These are phyloP conservation scores for Marasmius oreades DNA, from an alignment of 1,284 basidiomycete species.

Conservation along the genomic window DNA sequence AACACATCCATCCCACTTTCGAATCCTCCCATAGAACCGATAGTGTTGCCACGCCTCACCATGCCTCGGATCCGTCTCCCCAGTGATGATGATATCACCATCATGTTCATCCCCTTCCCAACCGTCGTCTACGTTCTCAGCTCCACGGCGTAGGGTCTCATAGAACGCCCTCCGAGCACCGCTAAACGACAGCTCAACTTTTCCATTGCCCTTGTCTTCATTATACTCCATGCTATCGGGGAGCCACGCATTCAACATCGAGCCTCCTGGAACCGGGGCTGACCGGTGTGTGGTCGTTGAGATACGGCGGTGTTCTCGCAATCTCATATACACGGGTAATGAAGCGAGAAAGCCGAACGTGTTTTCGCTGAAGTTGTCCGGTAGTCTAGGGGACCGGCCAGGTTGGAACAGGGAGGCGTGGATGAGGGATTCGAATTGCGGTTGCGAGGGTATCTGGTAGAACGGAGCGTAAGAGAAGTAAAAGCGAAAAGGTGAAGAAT, in stretches of 20 bases:
- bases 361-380: constrained; percentile 30
- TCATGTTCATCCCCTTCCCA: constrained; percentile 17
- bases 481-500: background rate
- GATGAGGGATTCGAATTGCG: background rate
- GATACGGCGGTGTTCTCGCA: constrained; percentile 53
- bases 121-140: constrained; percentile 14
- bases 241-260: constrained; percentile 11
- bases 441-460: background rate
- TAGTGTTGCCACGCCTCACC: constrained; percentile 58
- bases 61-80: constrained; percentile 56
- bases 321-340: constrained; percentile 50
- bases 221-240: constrained; percentile 10
- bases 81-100: constrained; percentile 54
- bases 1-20: constrained; percentile 65
- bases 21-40: constrained; percentile 59
- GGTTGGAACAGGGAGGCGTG: background rate
- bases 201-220: background rate
- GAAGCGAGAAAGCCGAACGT: constrained; percentile 32
- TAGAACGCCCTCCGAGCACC: constrained; percentile 27
- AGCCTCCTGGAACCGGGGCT: constrained; percentile 9
- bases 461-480: constrained; percentile 1
- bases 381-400: constrained; percentile 19
- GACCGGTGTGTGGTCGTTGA: too few relatives aligned
- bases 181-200: constrained; percentile 24
- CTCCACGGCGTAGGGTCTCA: constrained; percentile 11